These are phyloP conservation scores for Pichia deserticola DNA, from an alignment of 805 yeast species.

Conservation along the genomic window DNA sequence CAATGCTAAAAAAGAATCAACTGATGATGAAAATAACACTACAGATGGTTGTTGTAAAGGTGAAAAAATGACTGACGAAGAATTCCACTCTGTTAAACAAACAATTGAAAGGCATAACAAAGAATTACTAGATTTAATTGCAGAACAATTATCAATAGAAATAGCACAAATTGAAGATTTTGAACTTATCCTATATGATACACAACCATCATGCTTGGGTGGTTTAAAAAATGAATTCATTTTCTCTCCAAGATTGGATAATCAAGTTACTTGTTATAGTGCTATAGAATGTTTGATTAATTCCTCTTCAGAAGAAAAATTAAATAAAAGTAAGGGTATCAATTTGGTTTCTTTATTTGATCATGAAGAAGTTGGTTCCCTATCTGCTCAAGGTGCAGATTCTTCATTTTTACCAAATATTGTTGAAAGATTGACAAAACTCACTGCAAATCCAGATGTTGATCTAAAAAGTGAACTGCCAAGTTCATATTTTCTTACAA, in stretches of 20 bases:
- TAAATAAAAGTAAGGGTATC: constrained; percentile 48
- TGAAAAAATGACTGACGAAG: constrained; percentile 43
- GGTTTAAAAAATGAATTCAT: constrained; percentile 88
- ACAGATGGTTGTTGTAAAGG: constrained; percentile 39
- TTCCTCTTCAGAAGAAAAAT: constrained; percentile 18
- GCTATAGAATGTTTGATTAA: constrained; percentile 66
- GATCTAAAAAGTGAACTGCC: constrained; percentile 27
- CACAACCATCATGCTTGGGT: constrained; percentile 76
- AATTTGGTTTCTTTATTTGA: constrained; percentile 80
- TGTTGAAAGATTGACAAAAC: constrained; percentile 54
- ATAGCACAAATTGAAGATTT: constrained; percentile 73
- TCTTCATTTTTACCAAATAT: constrained; percentile 83
- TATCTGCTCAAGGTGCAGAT: constrained; percentile 94
- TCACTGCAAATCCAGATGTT: constrained; percentile 33
- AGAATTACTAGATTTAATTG: constrained; percentile 61
- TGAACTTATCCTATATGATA: constrained; percentile 78
- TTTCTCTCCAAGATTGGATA: constrained; percentile 87
- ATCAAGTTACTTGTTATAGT: constrained; percentile 79
- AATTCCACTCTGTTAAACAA: constrained; percentile 56
- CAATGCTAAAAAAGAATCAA: background rate
- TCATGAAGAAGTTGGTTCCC: constrained; percentile 93
- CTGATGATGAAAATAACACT: background rate
- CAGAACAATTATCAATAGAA: constrained; percentile 49
- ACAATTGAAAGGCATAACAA: constrained; percentile 71
- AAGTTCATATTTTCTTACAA: constrained; percentile 39